These are phyloP conservation scores for Eucalyptus victrix DNA, from an alignment of 345 rosid genomes.

Conservation along the genomic window DNA sequence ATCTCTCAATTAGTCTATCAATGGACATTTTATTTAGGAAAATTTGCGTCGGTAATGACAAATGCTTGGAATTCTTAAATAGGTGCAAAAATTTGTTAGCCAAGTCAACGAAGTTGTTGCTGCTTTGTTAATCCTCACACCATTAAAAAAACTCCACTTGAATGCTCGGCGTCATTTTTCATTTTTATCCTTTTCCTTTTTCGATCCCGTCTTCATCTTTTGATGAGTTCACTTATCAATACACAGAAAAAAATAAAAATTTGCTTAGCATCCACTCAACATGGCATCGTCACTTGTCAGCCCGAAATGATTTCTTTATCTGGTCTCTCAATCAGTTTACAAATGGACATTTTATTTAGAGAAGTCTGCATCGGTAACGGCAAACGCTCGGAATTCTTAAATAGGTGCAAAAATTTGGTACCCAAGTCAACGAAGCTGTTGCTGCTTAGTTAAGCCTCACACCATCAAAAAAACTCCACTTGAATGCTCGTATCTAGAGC, in stretches of 20 bases:
- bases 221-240: neutral
- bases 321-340: neutral
- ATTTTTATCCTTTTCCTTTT: neutral
- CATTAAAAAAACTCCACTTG: neutral
- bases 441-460: neutral
- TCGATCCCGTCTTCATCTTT: neutral
- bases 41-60: neutral
- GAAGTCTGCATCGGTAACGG: neutral
- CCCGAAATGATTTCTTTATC: neutral
- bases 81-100: neutral
- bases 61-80: neutral
- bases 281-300: neutral
- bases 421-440: neutral
- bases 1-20: neutral
- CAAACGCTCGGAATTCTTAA: neutral
- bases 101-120: neutral
- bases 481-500: neutral
- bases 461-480: neutral
- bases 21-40: neutral
- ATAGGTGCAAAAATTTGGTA: neutral
- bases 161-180: slow-evolving; percentile 18
- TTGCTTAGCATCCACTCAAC: neutral
- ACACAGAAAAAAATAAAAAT: neutral
- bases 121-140: neutral
- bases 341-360: neutral